Evolutionary conservation across 2,329 filamentous ascomycete species (phyloP), one percentile per base, ranked within the genome.

Genomic region (Paecilomyces sp.): DNA sequence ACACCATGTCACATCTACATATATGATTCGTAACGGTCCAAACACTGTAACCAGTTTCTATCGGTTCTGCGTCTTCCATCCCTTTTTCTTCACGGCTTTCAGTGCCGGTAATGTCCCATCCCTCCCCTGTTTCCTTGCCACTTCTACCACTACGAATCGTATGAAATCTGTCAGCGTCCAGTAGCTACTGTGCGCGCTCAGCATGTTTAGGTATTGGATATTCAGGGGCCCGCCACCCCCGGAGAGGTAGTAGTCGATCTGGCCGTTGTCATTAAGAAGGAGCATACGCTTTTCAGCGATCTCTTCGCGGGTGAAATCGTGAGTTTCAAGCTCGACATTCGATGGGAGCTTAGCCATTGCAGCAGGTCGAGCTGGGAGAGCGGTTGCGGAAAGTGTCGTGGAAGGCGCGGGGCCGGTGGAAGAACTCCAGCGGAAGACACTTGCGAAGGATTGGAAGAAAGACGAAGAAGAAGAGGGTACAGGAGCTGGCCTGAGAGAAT

Each of bases 181-280:
- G 74, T 99, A 99, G 71, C 90, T 93, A 59, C 90, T 92, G 74
- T 99, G 94, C 8, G 94, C 94, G 60, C 91, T 90, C 58, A 99
- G 78, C 94, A 99, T 99, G 66, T 96, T 97, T 36, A 97, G 76
- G 72, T 99, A 99, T 75, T 97, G 92, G 25, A 97, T 92, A 74
- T 96, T 94, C 36, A 99, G 79, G 3, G 92, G 88, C 0, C 94
- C 94, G 1, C 90, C 89, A 0, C 91, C 90, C 7, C 91, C 92
- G 55, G 86, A 86, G 55, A 99, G 78, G 67, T 88, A 95, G 75
- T 86, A 99, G 72, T 99, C 94, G 50, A 99, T 88, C 75, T 99
- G 94, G 0, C 92, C 93, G 65, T 97, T 97, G 68, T 99, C 94
- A 66, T 99, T 99, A 3, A 99, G 83, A 7, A 96, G 74, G 62